phyloP scores from a whole-genome alignment of 495 filamentous ascomycete species.

The Lasiosphaeris hirsuta region DNA sequence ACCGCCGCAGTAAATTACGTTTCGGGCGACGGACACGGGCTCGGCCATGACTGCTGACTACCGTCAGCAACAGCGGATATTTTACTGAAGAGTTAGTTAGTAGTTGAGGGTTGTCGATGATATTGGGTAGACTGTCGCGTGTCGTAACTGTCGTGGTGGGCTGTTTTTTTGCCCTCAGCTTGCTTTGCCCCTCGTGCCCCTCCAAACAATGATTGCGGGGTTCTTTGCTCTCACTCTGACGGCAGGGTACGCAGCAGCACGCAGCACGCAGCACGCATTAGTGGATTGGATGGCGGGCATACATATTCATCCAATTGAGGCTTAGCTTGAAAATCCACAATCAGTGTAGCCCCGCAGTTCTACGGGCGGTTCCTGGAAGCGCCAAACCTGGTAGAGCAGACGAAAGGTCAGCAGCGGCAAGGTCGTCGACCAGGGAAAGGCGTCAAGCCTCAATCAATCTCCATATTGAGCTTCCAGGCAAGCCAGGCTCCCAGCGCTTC shows the following conservation, averaged over 20 bases:
- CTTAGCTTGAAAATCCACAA: not conserved
- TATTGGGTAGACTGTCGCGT: not conserved
- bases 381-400: not conserved
- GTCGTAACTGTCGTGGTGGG: not conserved
- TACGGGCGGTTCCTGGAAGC: conserved; percentile 1
- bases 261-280: not conserved
- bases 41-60: conserved; percentile 26
- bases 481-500: too few species aligned
- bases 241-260: not conserved
- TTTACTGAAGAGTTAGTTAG: not conserved
- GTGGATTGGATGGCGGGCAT: not conserved
- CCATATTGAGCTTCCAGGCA: too few species aligned
- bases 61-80: not conserved
- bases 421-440: too few species aligned
- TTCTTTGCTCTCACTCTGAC: not conserved
- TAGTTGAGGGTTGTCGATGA: not conserved
- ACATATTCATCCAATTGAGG: too few species aligned
- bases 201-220: conserved; percentile 6
- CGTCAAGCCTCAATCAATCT: too few species aligned
- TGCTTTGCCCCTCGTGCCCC: not conserved
- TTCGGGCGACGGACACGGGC: conserved; percentile 19
- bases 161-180: not conserved
- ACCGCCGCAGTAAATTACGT: conserved; percentile 35
- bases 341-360: not conserved
- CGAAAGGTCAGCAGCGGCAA: not conserved